Percentiles rank a stretch among this genome's conserved stretches.
phyloP scores from a whole-genome alignment of 2,329 filamentous ascomycete species.

The Phaeosphaeriaceae sp. region DNA sequence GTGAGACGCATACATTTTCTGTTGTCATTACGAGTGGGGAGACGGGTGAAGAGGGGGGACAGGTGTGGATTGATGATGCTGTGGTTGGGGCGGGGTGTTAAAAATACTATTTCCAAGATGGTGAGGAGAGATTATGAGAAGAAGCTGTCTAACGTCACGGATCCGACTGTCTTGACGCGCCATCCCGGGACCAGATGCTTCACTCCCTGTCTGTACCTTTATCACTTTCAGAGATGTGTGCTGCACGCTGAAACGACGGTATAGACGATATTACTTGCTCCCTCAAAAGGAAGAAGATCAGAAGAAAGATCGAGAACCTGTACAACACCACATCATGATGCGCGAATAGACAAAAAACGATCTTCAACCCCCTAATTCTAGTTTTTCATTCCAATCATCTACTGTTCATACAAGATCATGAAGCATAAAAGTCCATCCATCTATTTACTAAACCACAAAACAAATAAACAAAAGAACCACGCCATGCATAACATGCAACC shows the following conservation, averaged over 20 bases:
- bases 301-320: neutral
- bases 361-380: neutral
- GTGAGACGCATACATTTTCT: slow-evolving; percentile 16
- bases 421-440: neutral
- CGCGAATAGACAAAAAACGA: neutral
- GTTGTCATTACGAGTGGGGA: slow-evolving; percentile 23
- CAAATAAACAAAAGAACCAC: neutral
- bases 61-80: slow-evolving; percentile 25
- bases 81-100: slow-evolving; percentile 18
- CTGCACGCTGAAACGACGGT: neutral
- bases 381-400: slow-evolving; percentile 1
- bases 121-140: too few species aligned
- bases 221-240: too few species aligned
- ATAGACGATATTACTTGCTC: neutral
- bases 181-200: too few species aligned
- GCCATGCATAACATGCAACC: neutral
- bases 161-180: too few species aligned
- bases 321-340: neutral
- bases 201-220: too few species aligned
- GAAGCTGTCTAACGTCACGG: too few species aligned
- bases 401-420: neutral
- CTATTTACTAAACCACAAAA: neutral
- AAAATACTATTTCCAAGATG: neutral
- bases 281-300: neutral
- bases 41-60: slow-evolving; percentile 14